Evolutionary conservation across 1,284 basidiomycete genomes (phyloP).

Genomic region (Marasmius tenuissimus): DNA sequence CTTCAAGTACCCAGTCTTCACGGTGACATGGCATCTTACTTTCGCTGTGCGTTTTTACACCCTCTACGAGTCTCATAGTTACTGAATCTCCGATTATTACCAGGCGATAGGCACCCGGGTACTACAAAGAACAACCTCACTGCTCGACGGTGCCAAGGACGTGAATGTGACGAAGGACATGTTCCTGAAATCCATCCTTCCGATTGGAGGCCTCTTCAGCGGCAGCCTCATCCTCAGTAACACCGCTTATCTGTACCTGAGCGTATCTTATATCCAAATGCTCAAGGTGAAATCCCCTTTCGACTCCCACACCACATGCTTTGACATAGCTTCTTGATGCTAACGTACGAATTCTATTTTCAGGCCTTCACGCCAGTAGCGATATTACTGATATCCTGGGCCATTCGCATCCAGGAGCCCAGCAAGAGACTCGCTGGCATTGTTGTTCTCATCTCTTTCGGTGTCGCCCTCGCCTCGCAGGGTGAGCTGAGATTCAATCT

Average conservation of each 20-base stretch:
- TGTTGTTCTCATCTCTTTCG: constrained; percentile 89
- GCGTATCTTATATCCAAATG: constrained; percentile 97
- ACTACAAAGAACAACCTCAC: constrained; percentile 82
- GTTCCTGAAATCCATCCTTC: constrained; percentile 88
- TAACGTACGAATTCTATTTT: neutral
- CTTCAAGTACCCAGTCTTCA: constrained; percentile 87
- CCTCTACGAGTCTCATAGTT: neutral
- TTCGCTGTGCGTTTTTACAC: constrained; percentile 65
- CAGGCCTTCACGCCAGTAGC: constrained; percentile 97
- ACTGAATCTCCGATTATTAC: constrained; percentile 12
- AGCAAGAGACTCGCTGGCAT: constrained; percentile 80
- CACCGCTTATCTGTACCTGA: constrained; percentile 91
- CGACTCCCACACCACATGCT: neutral
- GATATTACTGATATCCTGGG: constrained; percentile 93
- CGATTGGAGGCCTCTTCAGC: constrained; percentile 91
- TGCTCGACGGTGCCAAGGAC: constrained; percentile 90
- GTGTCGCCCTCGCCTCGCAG: constrained; percentile 86
- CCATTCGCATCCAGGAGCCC: constrained; percentile 87
- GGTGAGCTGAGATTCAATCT: constrained; percentile 88
- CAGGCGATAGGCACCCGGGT: constrained; percentile 91
- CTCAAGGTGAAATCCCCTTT: constrained; percentile 67
- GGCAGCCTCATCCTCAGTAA: constrained; percentile 92
- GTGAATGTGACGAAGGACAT: constrained; percentile 82
- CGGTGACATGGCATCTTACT: constrained; percentile 84
- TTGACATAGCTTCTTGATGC: neutral